Conservation (phyloP, 768 basidiomycete genomes). For the Pluteus cervinus region DNA sequence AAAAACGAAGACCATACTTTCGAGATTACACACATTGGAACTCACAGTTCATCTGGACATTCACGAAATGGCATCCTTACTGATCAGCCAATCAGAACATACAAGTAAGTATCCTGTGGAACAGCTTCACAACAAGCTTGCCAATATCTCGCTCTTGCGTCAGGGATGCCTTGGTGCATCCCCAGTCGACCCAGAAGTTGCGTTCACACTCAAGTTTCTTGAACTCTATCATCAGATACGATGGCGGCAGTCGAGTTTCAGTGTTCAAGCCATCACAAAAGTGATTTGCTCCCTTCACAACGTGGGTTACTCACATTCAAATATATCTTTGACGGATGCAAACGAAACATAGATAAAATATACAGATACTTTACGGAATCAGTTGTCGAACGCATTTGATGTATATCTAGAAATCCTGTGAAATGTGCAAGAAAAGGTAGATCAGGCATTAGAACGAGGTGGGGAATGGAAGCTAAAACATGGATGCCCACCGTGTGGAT, state of each 20-base stretch:
- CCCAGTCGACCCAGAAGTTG: conserved; percentile 6
- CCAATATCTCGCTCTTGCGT: conserved; percentile 3
- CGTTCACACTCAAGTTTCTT: conserved; percentile 6
- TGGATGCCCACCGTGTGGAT: conserved; percentile 10
- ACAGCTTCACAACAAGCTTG: too few relatives aligned
- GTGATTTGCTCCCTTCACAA: conserved; percentile 11
- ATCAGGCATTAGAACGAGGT: conserved; percentile 1
- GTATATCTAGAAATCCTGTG: conserved; percentile 6
- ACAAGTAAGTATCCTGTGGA: too few relatives aligned
- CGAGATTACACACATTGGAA: too few relatives aligned
- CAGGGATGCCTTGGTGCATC: conserved; percentile 9
- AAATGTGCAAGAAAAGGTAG: not conserved
- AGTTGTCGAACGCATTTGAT: conserved; percentile 3
- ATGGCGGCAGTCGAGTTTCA: conserved; percentile 9
- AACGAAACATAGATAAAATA: conserved; percentile 2
- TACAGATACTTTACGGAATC: conserved; percentile 5
- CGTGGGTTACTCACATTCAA: conserved; percentile 4
- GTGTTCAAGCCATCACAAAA: conserved; percentile 10
- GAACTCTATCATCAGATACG: conserved; percentile 8
- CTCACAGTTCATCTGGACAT: too few relatives aligned
- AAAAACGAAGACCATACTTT: too few relatives aligned
- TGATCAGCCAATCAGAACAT: too few relatives aligned
- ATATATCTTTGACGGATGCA: not conserved
- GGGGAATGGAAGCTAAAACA: not conserved
- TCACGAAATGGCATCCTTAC: too few relatives aligned